Base-by-base conservation (phyloP, 176 grass and related monocot genomes). In the Cenchrus americanus region DNA sequence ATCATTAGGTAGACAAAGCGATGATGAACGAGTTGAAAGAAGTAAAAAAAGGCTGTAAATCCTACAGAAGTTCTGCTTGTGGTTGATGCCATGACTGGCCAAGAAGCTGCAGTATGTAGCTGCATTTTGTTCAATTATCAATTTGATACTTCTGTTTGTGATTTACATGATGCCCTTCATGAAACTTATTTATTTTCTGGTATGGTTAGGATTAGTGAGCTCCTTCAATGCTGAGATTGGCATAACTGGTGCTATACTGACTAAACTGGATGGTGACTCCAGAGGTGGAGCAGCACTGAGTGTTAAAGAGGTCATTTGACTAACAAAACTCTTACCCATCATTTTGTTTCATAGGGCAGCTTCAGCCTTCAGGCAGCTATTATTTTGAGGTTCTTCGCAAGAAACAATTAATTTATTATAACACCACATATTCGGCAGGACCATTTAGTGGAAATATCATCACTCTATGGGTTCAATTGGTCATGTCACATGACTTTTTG, bases 231-330 rank as follows among this genome's bases (percentile, higher is more conserved):
- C 87, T 17, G 93, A 99, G 83, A 85, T 99, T 50, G 91, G 96
- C 80, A 94, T 99, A 52, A 96, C 91, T 90, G 96, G 96, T 85
- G 96, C 93, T 80, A 99, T 99, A 90, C 75, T 99, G 86, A 99
- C 93, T 55, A 99, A 99, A 64, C 73, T 98, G 69, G 96, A 98
- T 76, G 96, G 96, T 90, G 96, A 98, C 62, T 98, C 96, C 2
- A 89, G 96, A 88, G 96, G 96, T 88, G 96, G 93, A 88, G 96
- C 96, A 4, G 96, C 96, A 85, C 83, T 98, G 47, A 94, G 96
- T 87, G 94, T 98, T 83, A 96, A 93, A 93, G 93, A 96, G 93
- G 96, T 99, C 32, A 82, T 14, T 88, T 53, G 13, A 57, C 61
- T 76, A 66, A 66, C 51, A 53, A 72, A 80, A 52, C 4, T 73